These are phyloP conservation scores for Teunomyces cretensis DNA, from an alignment of 805 yeast species.

Conservation along the genomic window DNA sequence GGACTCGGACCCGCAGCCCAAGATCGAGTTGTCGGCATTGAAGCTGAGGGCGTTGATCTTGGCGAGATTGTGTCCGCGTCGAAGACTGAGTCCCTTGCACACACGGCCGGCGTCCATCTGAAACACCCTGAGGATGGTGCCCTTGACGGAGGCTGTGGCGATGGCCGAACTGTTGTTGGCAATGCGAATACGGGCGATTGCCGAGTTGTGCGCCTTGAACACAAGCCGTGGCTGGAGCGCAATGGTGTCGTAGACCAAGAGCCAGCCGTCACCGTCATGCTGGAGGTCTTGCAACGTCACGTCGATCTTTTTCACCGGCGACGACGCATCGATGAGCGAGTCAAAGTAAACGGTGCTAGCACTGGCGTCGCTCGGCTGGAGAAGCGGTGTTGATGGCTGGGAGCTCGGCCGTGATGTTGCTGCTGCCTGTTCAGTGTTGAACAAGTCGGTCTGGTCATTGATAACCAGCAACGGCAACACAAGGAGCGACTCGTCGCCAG, in stretches of 20 bases:
- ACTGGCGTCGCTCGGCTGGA: no score
- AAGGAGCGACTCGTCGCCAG: slow-evolving; percentile 35
- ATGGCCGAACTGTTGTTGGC: slow-evolving; percentile 26
- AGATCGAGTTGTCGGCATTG: slow-evolving; percentile 29
- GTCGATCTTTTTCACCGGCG: slow-evolving; percentile 12
- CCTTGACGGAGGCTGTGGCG: slow-evolving; percentile 44
- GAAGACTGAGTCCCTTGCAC: slow-evolving; percentile 30
- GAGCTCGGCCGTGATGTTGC: no score
- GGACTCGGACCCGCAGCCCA: slow-evolving; percentile 42
- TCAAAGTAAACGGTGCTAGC: background rate
- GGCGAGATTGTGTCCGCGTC: slow-evolving; percentile 42
- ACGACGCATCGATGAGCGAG: background rate
- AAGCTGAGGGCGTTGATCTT: slow-evolving; percentile 34
- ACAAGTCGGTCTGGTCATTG: slow-evolving; percentile 31
- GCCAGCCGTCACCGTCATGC: slow-evolving; percentile 34
- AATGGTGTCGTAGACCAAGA: slow-evolving; percentile 41
- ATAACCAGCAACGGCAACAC: slow-evolving; percentile 33
- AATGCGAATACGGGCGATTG: slow-evolving; percentile 31
- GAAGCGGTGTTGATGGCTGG: no score
- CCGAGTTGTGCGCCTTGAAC: slow-evolving; percentile 41
- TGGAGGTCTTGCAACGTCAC: slow-evolving; percentile 29
- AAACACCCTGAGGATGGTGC: slow-evolving; percentile 41
- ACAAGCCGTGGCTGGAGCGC: slow-evolving; percentile 29
- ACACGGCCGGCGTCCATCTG: slow-evolving; percentile 14
- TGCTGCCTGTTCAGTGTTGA: slow-evolving; percentile 18